A percentile compares a stretch with the other conserved stretches of the same genome.
phyloP scores from a whole-genome alignment of 306 rosid genomes.

The Mimosa pudica region DNA sequence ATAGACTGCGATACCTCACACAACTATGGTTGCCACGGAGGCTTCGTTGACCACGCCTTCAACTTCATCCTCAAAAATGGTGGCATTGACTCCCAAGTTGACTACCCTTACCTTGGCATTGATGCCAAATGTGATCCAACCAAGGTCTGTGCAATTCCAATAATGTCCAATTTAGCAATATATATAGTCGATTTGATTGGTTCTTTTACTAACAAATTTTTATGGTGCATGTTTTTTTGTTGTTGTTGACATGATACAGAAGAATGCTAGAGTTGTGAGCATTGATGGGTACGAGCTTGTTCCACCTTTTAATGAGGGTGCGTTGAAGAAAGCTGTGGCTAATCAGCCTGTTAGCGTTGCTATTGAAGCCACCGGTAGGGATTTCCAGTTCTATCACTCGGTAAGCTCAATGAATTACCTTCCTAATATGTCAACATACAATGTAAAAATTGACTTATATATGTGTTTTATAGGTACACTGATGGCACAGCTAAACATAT shows the following conservation, averaged over 20 bases:
- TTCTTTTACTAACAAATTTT: conserved; percentile 17
- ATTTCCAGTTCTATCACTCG: conserved; percentile 56
- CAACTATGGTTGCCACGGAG: conserved; percentile 86
- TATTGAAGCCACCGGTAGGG: conserved; percentile 53
- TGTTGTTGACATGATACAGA: conserved; percentile 30
- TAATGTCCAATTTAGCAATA: conserved; percentile 9
- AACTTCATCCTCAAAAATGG: conserved; percentile 79
- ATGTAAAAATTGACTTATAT: neutral
- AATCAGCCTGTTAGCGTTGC: conserved; percentile 55
- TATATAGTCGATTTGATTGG: neutral
- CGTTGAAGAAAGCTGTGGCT: conserved; percentile 53
- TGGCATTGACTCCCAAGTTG: conserved; percentile 82
- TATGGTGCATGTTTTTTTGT: neutral
- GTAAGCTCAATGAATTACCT: conserved; percentile 25
- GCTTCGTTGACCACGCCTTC: conserved; percentile 89
- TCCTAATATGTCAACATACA: neutral
- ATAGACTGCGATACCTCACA: conserved; percentile 72
- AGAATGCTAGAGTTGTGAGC: conserved; percentile 53
- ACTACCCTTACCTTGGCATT: conserved; percentile 73
- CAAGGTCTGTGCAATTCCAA: conserved; percentile 41
- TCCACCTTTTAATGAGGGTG: conserved; percentile 47
- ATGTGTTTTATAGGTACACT: neutral
- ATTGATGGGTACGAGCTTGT: conserved; percentile 68
- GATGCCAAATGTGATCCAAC: conserved; percentile 59
- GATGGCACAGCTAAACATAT: neutral